Percentiles rank a stretch among this genome's conserved stretches.
phyloP scores from a whole-genome alignment of 2,329 filamentous ascomycete species.

The Zymoseptoria passerinii region DNA sequence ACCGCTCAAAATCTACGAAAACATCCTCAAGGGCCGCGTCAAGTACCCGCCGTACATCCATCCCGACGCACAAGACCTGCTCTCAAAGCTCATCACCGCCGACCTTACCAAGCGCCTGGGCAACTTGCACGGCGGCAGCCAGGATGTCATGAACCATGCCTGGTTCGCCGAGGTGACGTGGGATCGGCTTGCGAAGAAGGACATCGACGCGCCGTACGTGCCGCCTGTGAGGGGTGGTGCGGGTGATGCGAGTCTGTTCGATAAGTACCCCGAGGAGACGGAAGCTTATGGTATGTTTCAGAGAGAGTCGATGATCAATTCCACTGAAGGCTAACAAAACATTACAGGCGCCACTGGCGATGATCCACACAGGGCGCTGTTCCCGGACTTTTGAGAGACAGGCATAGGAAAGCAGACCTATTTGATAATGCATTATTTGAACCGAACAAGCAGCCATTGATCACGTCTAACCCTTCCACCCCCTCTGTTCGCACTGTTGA shows the following conservation, averaged over 20 bases:
- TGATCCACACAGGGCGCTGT: background rate
- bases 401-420: background rate
- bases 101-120: slow-evolving; percentile 92
- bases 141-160: slow-evolving; percentile 87
- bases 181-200: slow-evolving; percentile 87
- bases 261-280: slow-evolving; percentile 94
- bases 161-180: slow-evolving; percentile 99
- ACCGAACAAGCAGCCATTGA: background rate
- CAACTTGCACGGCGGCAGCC: slow-evolving; percentile 81
- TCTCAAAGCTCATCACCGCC: slow-evolving; percentile 85
- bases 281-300: slow-evolving; percentile 69
- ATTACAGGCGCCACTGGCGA: background rate
- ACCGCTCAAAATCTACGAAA: slow-evolving; percentile 99
- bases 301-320: no score
- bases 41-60: slow-evolving; percentile 97
- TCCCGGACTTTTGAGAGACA: background rate
- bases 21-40: slow-evolving; percentile 89
- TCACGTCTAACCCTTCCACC: background rate
- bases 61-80: slow-evolving; percentile 82
- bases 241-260: slow-evolving; percentile 94
- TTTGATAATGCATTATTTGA: background rate
- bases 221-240: slow-evolving; percentile 89
- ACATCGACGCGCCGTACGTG: slow-evolving; percentile 96
- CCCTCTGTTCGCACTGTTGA: background rate
- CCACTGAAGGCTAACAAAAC: background rate